These are phyloP conservation scores for Rhizophagus clarus DNA, from an alignment of 192 early-diverging fungal genomes.

Conservation along the genomic window DNA sequence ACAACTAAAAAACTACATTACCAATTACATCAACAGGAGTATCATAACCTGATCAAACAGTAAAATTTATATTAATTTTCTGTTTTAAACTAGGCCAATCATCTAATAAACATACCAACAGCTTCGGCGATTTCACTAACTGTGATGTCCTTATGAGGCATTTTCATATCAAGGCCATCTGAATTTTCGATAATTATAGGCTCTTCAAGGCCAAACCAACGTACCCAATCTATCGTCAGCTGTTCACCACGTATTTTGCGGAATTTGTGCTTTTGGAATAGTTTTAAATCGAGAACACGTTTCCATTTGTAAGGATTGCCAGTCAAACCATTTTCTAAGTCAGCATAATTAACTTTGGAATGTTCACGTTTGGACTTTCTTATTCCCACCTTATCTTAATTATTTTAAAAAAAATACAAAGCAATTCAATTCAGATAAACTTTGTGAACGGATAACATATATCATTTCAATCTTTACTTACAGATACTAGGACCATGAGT, in stretches of 20 bases:
- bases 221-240: conserved; percentile 69
- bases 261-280: conserved; percentile 71
- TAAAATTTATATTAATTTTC: not conserved
- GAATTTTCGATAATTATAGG: conserved; percentile 72
- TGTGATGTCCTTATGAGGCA: conserved; percentile 66
- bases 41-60: conserved; percentile 48
- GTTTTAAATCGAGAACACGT: conserved; percentile 68
- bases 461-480: conserved; percentile 25
- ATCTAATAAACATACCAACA: conserved; percentile 40
- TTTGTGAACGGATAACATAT: not conserved
- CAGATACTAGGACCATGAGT: conserved; percentile 61
- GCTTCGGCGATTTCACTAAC: conserved; percentile 60
- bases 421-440: not conserved
- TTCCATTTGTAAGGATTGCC: conserved; percentile 83
- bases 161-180: conserved; percentile 77
- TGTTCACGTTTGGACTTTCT: conserved; percentile 63
- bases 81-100: not conserved
- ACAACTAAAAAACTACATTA: conserved; percentile 17
- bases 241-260: conserved; percentile 62
- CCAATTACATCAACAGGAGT: conserved; percentile 82
- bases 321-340: conserved; percentile 74
- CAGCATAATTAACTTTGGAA: conserved; percentile 77
- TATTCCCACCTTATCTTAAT: conserved; percentile 41
- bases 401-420: not conserved
- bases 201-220: conserved; percentile 61